Evolutionary conservation across 495 filamentous ascomycete species (phyloP).

Genomic region (Daldinia concentrica): DNA sequence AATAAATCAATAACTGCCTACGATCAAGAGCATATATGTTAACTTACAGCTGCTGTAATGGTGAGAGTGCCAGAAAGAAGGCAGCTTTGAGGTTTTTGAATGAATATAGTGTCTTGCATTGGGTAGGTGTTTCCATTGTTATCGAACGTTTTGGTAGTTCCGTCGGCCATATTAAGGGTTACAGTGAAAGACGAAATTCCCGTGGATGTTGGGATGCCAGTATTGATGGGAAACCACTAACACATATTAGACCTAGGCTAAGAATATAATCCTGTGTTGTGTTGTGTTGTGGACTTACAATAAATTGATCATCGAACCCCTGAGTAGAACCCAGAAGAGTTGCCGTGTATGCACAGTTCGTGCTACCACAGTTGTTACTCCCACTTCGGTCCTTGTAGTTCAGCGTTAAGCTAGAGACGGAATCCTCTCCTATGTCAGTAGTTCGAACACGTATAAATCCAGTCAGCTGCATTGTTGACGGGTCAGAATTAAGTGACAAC

Average conservation of each 20-base stretch:
- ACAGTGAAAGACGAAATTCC: conserved; percentile 61
- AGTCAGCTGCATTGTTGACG: conserved; percentile 49
- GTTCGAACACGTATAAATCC: conserved; percentile 57
- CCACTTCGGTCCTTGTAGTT: conserved; percentile 94
- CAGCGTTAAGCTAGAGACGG: conserved; percentile 63
- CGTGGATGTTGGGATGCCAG: conserved; percentile 47
- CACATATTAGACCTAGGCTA: conserved; percentile 19
- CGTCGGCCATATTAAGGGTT: conserved; percentile 53
- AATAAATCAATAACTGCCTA: conserved; percentile 29
- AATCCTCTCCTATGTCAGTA: conserved; percentile 46
- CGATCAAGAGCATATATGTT: background rate
- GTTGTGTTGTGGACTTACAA: conserved; percentile 47
- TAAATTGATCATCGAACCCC: conserved; percentile 69
- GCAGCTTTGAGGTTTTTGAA: conserved; percentile 60
- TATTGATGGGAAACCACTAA: conserved; percentile 57
- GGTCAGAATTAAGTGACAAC: conserved; percentile 52
- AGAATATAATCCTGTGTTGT: background rate
- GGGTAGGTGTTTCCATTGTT: conserved; percentile 60
- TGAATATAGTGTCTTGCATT: conserved; percentile 53
- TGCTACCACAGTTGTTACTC: conserved; percentile 71
- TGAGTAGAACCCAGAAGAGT: conserved; percentile 56
- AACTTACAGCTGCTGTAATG: conserved; percentile 52
- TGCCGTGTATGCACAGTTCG: conserved; percentile 55
- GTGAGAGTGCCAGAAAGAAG: conserved; percentile 55
- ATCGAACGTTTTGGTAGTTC: conserved; percentile 51